A percentile compares a stretch with the other conserved stretches of the same genome.
Conservation (phyloP, 331 rosid species). For the Rhamnella rubrinervis region DNA sequence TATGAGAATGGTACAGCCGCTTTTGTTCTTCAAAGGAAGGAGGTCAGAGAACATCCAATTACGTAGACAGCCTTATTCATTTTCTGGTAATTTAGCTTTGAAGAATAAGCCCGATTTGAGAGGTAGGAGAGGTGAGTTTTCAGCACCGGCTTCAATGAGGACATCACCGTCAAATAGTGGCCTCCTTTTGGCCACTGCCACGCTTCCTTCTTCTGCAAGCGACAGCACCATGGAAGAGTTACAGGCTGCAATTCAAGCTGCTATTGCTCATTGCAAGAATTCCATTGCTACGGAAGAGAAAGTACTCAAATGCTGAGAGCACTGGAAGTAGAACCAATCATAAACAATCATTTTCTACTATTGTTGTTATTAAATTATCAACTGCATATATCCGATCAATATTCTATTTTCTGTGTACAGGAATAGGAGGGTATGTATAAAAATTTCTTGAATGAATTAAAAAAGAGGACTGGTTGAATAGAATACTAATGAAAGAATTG, state of each 20-base stretch:
- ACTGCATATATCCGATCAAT: not conserved
- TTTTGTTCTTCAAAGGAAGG: slow-evolving; percentile 50
- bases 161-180: slow-evolving; percentile 90
- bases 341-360: not conserved
- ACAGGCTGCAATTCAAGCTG: slow-evolving; percentile 98
- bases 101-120: slow-evolving; percentile 42
- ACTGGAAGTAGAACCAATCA: not conserved
- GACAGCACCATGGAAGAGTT: slow-evolving; percentile 97
- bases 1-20: slow-evolving; percentile 64
- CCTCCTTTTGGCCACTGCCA: slow-evolving; percentile 48
- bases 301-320: slow-evolving; percentile 33
- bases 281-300: slow-evolving; percentile 70
- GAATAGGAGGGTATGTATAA: not conserved
- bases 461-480: not conserved
- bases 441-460: not conserved
- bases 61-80: slow-evolving; percentile 52
- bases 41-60: slow-evolving; percentile 48
- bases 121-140: slow-evolving; percentile 61
- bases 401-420: not conserved
- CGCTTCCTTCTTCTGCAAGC: slow-evolving; percentile 47
- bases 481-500: slow-evolving; percentile 7
- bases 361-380: slow-evolving; percentile 1
- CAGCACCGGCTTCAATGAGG: slow-evolving; percentile 95
- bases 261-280: slow-evolving; percentile 97
- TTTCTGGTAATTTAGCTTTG: slow-evolving; percentile 66